Conservation (phyloP, 345 rosid genomes). For the Corymbia maculata region DNA sequence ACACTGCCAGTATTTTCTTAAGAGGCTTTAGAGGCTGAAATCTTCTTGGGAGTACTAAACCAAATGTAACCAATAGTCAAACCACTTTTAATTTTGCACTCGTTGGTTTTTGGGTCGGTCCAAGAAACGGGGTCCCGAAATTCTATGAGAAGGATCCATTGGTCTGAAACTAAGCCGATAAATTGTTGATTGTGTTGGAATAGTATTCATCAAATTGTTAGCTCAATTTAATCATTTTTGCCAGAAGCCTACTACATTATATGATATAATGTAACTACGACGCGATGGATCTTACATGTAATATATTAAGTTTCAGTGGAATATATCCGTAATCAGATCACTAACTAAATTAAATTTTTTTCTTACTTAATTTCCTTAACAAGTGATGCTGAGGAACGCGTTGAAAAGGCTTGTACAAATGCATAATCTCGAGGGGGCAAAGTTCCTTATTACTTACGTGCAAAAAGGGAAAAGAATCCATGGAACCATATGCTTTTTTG, state of each 20-base stretch:
- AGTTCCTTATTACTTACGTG: background rate
- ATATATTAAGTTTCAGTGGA: background rate
- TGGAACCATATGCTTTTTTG: background rate
- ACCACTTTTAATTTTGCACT: background rate
- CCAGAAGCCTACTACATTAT: no score
- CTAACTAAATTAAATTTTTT: background rate
- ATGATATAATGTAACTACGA: background rate
- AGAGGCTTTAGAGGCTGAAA: no score
- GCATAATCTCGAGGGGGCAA: background rate
- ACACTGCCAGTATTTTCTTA: no score
- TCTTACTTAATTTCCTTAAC: background rate
- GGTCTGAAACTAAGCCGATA: no score
- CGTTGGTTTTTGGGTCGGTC: fast-evolving
- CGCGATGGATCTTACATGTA: background rate
- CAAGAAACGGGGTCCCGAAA: no score
- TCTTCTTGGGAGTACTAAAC: no score
- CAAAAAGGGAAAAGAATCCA: background rate
- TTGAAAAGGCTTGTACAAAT: background rate
- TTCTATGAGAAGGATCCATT: no score
- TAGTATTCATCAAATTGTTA: no score
- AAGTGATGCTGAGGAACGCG: fast-evolving
- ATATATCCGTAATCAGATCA: fast-evolving
- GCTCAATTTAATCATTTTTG: no score
- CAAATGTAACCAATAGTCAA: background rate
- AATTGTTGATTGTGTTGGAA: background rate